Evolutionary conservation across 352 stramenopile genomes (phyloP).

Genomic region (Blastocystis sp.): DNA sequence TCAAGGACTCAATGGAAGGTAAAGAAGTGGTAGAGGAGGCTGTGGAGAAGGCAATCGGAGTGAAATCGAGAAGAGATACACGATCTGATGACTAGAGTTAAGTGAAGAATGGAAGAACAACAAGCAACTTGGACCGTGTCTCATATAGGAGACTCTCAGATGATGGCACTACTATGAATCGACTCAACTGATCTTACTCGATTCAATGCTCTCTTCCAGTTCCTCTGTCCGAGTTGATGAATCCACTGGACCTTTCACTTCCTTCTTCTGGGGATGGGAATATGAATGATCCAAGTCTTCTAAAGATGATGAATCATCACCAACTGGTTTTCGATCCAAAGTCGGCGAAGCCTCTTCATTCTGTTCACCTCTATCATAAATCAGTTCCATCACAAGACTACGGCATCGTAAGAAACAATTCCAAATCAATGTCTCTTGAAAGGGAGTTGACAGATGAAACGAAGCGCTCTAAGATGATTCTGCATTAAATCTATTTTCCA

Average conservation of each 20-base stretch:
- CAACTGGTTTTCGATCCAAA: background rate
- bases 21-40: slow-evolving; percentile 15
- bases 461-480: background rate
- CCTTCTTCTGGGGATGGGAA: background rate
- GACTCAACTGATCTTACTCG: background rate
- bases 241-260: background rate
- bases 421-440: background rate
- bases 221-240: background rate
- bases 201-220: background rate
- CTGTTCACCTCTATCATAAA: background rate
- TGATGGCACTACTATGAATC: slow-evolving; percentile 9
- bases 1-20: background rate
- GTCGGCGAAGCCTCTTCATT: background rate
- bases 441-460: background rate
- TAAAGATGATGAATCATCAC: background rate
- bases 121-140: slow-evolving; percentile 11
- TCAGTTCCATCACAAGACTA: background rate
- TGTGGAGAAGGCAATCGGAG: background rate
- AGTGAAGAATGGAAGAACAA: background rate
- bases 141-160: slow-evolving; percentile 32
- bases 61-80: background rate
- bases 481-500: background rate
- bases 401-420: background rate
- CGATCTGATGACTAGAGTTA: slow-evolving; percentile 21
- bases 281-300: background rate